Percentiles rank a stretch among this genome's conserved stretches.
Evolutionary conservation across 306 rosid species (phyloP).

Genomic region (Crotalaria pallida): DNA sequence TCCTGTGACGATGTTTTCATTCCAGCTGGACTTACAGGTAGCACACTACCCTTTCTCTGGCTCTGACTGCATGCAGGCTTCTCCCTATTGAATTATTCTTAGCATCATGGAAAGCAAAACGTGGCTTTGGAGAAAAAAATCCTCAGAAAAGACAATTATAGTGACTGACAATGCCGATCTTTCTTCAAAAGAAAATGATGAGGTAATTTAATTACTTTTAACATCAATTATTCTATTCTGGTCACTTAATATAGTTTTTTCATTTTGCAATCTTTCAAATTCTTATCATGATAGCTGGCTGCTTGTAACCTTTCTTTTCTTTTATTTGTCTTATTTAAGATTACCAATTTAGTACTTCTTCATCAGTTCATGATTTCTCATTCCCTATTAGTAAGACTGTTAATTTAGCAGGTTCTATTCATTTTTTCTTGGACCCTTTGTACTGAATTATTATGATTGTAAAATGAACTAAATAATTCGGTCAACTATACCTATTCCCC

Average conservation of each 20-base stretch:
- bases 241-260: not conserved
- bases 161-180: constrained; percentile 36
- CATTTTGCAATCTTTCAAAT: not conserved
- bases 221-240: not conserved
- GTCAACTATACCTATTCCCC: not conserved
- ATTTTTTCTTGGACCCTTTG: not conserved
- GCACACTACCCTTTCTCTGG: not conserved
- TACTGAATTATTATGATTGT: constrained; percentile 10
- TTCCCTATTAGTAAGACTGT: not conserved
- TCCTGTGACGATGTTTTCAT: not conserved
- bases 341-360: not conserved
- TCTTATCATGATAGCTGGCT: constrained; percentile 3
- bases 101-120: constrained; percentile 65
- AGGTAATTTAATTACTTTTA: constrained; percentile 31
- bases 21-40: not conserved
- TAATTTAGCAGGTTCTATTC: not conserved
- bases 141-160: constrained; percentile 53
- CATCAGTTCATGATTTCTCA: not conserved
- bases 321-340: not conserved
- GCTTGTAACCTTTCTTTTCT: not conserved
- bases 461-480: not conserved
- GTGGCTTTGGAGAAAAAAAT: constrained; percentile 84
- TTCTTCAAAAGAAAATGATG: constrained; percentile 50
- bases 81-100: constrained; percentile 10
- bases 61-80: constrained; percentile 24